These are phyloP conservation scores for Russula sp. DNA, from an alignment of 768 basidiomycete species.

Conservation along the genomic window DNA sequence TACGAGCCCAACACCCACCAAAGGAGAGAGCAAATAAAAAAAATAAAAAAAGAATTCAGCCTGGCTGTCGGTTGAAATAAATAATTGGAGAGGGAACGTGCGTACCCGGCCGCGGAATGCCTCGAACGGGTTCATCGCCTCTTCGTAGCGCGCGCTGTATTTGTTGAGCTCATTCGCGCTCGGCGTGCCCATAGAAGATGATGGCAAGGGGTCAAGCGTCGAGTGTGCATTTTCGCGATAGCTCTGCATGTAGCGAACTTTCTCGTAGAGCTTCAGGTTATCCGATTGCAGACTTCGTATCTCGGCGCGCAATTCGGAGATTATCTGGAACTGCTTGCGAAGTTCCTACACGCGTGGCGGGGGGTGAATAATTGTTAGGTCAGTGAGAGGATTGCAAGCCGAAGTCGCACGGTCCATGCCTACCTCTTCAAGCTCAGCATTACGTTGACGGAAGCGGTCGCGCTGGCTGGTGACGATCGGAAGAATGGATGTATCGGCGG, in stretches of 20 bases:
- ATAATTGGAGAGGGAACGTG: conserved; percentile 17
- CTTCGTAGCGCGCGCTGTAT: conserved; percentile 89
- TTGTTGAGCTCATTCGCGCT: conserved; percentile 71
- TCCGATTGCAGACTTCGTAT: conserved; percentile 89
- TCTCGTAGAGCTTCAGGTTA: conserved; percentile 97
- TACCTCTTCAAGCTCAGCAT: conserved; percentile 95
- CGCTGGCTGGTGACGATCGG: conserved; percentile 97
- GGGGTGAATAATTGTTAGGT: background rate
- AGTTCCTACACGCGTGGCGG: conserved; percentile 53
- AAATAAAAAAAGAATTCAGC: background rate
- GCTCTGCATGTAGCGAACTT: conserved; percentile 97
- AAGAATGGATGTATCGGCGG: conserved; percentile 91
- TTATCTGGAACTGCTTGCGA: conserved; percentile 89
- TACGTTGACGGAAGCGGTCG: conserved; percentile 95
- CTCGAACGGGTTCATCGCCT: conserved; percentile 97
- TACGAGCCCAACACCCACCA: conserved; percentile 30
- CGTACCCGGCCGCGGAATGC: conserved; percentile 91
- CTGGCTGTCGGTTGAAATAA: background rate
- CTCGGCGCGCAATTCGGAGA: conserved; percentile 89
- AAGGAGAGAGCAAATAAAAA: background rate
- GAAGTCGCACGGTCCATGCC: background rate
- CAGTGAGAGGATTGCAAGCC: background rate
- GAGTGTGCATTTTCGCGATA: conserved; percentile 72
- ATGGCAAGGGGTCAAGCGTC: conserved; percentile 62
- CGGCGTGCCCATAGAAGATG: conserved; percentile 27